Base-by-base conservation (phyloP, 2,329 filamentous ascomycete species). In the Colletotrichum coccodes region DNA sequence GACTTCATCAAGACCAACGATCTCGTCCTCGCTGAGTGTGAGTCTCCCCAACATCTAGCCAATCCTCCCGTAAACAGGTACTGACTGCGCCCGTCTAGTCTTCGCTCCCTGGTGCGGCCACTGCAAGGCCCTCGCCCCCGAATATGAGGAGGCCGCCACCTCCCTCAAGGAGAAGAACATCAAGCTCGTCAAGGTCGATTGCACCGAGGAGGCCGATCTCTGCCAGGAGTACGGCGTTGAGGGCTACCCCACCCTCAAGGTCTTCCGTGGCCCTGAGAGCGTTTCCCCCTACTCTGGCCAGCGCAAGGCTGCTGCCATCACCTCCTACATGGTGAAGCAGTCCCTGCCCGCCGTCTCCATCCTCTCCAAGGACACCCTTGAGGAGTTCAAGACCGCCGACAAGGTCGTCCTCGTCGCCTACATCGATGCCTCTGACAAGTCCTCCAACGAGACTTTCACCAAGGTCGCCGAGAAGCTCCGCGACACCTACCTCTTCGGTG, bases 221-320 rank as follows among this genome's bases (percentile, higher is more conserved):
- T 99, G 96, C 90, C 89, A 94, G 82, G 86, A 89, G 75, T 93
- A 93, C 77, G 95, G 94, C 71, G 95, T 99, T 49, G 94, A 98
- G 87, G 96, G 96, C 73, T 99, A 99, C 88, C 96, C 96, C 71
- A 99, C 96, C 74, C 90, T 99, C 79, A 99, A 98, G 91, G 90
- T 99, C 84, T 99, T 99, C 94, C 94, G 95, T 77, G 95, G 96
- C 75, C 83, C 85, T 49, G 94, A 98, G 12, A 94, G 92, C 80
- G 84, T 94, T 79, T 86, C 89, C 73, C 92, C 95, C 72, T 99
- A 99, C 85, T 86, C 87, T 76, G 96, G 96, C 79, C 92, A 94
- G 83, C 90, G 96, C 82, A 97, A 98, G 87, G 91, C 95, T 73
- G 90, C 89, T 82, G 87, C 86, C 71, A 91, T 91, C 79, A 87